Base-by-base conservation (phyloP, 192 early-diverging fungal genomes). In the Lobulomyces angularis region DNA sequence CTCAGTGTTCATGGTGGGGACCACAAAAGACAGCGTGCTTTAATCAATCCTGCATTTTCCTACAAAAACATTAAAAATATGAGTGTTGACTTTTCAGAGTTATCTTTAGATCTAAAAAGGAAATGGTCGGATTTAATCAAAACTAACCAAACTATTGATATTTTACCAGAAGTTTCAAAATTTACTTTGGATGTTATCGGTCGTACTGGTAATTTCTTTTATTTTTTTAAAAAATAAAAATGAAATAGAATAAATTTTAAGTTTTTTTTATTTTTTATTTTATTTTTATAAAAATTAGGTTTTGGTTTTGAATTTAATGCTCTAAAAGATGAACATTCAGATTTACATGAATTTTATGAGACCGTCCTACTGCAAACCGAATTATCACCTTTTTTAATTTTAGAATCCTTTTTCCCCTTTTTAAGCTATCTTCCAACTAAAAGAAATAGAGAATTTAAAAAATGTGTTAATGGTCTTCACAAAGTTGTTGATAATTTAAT, bases 171-270 rank as follows among this genome's bases (percentile, higher is more conserved):
- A 27, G 19, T 49, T 28, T 49, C 47, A 2, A 49, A 49, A 49
- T 19, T 41, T 5, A 49, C 47, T 12, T 19, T 49, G 38, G 47
- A 49, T 29, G 20, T 41, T 1, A 49, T 49, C 34, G 47, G 47
- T 2, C 37, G 36, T 4, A 28, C 38, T n/a, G 47, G n/a, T n/a
- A n/a, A n/a, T n/a, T n/a, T n/a, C n/a, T n/a, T n/a, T n/a, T n/a
- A n/a, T n/a, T n/a, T n/a, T n/a, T n/a, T n/a, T n/a, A n/a, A n/a
- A n/a, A n/a, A n/a, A n/a, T n/a, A n/a, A n/a, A n/a, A n/a, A n/a
- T n/a, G n/a, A n/a, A n/a, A n/a, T n/a, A n/a, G n/a, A n/a, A n/a
- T n/a, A n/a, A n/a, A n/a, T n/a, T n/a, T n/a, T n/a, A n/a, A n/a
- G n/a, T n/a, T n/a, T n/a, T n/a, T n/a, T n/a, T n/a, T n/a, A n/a